Conservation (phyloP, 2,329 filamentous ascomycete species). For the Aspergillus pseudoviridinutans region DNA sequence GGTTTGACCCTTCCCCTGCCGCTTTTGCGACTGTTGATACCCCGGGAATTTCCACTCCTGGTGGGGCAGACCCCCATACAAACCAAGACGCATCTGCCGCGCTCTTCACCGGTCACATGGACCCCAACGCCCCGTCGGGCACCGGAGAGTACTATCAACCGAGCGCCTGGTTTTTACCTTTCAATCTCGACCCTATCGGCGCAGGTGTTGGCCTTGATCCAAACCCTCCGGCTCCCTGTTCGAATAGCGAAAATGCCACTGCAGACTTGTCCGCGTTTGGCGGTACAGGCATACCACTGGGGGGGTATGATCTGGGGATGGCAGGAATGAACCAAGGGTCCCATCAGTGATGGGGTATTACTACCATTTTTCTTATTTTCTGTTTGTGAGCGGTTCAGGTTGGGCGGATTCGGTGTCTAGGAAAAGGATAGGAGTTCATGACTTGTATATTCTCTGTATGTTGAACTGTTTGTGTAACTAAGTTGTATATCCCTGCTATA, state of each 20-base stretch:
- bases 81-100: slow-evolving; percentile 18
- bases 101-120: slow-evolving; percentile 34
- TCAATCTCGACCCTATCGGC: slow-evolving; percentile 71
- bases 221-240: not conserved
- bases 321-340: slow-evolving; percentile 16
- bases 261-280: slow-evolving; percentile 21
- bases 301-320: slow-evolving; percentile 25
- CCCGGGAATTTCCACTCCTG: slow-evolving; percentile 24
- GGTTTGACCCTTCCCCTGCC: slow-evolving; percentile 42
- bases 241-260: slow-evolving; percentile 3
- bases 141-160: slow-evolving; percentile 39
- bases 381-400: not conserved
- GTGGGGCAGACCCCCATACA: slow-evolving; percentile 18
- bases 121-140: slow-evolving; percentile 32
- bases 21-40: slow-evolving; percentile 29
- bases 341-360: slow-evolving; percentile 7
- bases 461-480: not conserved
- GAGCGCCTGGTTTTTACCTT: slow-evolving; percentile 87
- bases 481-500: not conserved
- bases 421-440: not conserved
- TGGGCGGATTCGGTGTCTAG: not conserved
- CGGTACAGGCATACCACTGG: slow-evolving; percentile 20
- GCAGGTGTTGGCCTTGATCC: slow-evolving; percentile 15
- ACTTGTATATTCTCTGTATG: not conserved
- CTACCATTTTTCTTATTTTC: not conserved